Evolutionary conservation across 1,139 yeast genomes (phyloP), one percentile per base, ranked within the genome.

Genomic region (Diutina siamensis): DNA sequence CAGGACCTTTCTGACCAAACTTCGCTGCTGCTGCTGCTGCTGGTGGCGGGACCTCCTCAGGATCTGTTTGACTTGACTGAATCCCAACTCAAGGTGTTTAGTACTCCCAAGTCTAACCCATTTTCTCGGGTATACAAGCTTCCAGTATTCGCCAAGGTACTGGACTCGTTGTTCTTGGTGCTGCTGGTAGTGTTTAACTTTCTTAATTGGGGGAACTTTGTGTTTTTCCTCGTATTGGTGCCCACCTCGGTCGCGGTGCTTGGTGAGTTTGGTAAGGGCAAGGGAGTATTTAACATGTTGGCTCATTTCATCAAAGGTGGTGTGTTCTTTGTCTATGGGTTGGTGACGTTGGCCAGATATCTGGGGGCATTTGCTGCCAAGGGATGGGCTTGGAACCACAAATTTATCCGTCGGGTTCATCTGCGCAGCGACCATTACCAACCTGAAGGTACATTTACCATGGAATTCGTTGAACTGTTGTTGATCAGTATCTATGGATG

Each of bases 301-400:
- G 98, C 98, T 1, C 98, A 92, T 62, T 86, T 87, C 71, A 89
- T 92, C 60, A 92, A 92, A 63, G 98, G 98, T 48, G 94, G 94
- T 13, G 92, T 92, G 2, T 89, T 92, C 60, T 73, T 87, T 51
- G 55, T 74, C 2, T 68, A 83, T 45, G 98, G 98, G 10, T 50
- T 89, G 7, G 62, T 88, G 17, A 74, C 94, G 15, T 69, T 92
- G 45, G 83, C 88, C 2, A 76, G 97, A 54, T 89, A 86, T 61
- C 78, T 88, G 55, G 98, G 98, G 3, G 85, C 82, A 12, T 85
- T 83, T 56, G 60, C 74, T 33, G 70, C 73, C 48, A 67, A 72
- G 49, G 97, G 98, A 20, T 83, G 94, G 84, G 92, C 95, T 2
- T 92, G 98, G 98, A 92, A 89, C 61, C 71, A 67, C 65, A 59